Percentiles rank a stretch among this genome's conserved stretches.
phyloP scores from a whole-genome alignment of 1,284 basidiomycete species.

The Ceraceosorus guamensis region DNA sequence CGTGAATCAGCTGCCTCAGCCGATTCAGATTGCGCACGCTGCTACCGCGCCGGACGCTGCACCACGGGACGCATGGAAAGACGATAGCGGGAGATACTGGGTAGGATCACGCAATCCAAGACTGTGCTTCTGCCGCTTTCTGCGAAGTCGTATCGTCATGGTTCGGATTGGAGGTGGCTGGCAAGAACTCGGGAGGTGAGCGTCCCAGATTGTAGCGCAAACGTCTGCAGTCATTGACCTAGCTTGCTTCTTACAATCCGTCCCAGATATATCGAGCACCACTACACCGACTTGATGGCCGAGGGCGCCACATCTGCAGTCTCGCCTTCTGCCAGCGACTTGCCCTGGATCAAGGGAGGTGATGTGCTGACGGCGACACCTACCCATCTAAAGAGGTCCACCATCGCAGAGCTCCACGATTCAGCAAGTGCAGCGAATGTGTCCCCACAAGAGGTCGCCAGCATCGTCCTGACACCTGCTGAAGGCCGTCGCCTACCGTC shows the following conservation, averaged over 20 bases:
- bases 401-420: too few species aligned
- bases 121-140: slow-evolving; percentile 42
- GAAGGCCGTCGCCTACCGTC: too few species aligned
- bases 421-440: too few species aligned
- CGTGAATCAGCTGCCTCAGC: slow-evolving; percentile 73
- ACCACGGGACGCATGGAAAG: slow-evolving; percentile 7
- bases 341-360: too few species aligned
- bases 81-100: slow-evolving; percentile 38
- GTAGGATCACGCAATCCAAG: slow-evolving; percentile 40
- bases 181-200: slow-evolving; percentile 41
- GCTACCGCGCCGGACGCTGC: not conserved
- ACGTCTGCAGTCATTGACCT: too few species aligned
- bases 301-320: not conserved
- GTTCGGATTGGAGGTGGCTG: slow-evolving; percentile 47
- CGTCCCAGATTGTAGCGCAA: not conserved
- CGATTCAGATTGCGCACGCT: slow-evolving; percentile 18
- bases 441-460: too few species aligned
- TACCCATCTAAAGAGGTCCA: too few species aligned
- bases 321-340: too few species aligned
- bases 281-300: not conserved
- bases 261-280: not conserved
- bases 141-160: slow-evolving; percentile 43
- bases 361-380: too few species aligned
- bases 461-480: too few species aligned
- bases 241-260: not conserved